A percentile compares a stretch with the other conserved stretches of the same genome.
Evolutionary conservation across 2,329 filamentous ascomycete species (phyloP).

Genomic region (Phialophora expanda): DNA sequence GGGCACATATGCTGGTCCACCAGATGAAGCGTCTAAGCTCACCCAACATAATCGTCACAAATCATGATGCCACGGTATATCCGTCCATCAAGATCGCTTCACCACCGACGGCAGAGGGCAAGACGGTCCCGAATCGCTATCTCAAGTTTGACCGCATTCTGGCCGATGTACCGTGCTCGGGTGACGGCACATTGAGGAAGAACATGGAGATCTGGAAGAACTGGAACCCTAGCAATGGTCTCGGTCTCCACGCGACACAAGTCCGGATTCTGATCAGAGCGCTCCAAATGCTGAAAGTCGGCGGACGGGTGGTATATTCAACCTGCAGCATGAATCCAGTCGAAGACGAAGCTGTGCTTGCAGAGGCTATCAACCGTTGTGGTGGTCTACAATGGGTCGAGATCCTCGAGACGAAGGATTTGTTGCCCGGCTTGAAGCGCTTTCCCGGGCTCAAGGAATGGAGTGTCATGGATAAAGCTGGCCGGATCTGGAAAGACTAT

Average conservation of each 20-base stretch:
- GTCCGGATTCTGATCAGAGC: constrained; percentile 87
- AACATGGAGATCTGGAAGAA: constrained; percentile 94
- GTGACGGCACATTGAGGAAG: constrained; percentile 91
- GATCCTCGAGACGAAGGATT: constrained; percentile 80
- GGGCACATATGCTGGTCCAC: constrained; percentile 95
- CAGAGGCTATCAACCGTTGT: constrained; percentile 85
- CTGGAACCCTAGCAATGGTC: constrained; percentile 84
- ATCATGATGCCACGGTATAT: constrained; percentile 96
- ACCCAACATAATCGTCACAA: constrained; percentile 94
- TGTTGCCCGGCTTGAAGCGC: constrained; percentile 77
- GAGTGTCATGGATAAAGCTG: constrained; percentile 89
- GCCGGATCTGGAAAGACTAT: constrained; percentile 79
- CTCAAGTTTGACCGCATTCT: constrained; percentile 97
- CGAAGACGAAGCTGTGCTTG: constrained; percentile 92
- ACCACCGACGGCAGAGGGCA: constrained; percentile 58
- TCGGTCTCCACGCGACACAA: constrained; percentile 87
- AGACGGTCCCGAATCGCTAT: constrained; percentile 67
- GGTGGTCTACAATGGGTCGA: constrained; percentile 81
- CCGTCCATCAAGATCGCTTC: constrained; percentile 85
- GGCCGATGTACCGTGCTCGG: constrained; percentile 95
- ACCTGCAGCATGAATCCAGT: constrained; percentile 99
- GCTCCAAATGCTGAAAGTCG: constrained; percentile 93
- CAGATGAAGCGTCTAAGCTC: constrained; percentile 97
- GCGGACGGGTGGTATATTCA: constrained; percentile 93
- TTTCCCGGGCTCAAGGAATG: constrained; percentile 77